Evolutionary conservation across 2,329 filamentous ascomycete genomes (phyloP), one percentile per base, ranked within the genome.

Genomic region (Tolypocladium ophioglossoides): DNA sequence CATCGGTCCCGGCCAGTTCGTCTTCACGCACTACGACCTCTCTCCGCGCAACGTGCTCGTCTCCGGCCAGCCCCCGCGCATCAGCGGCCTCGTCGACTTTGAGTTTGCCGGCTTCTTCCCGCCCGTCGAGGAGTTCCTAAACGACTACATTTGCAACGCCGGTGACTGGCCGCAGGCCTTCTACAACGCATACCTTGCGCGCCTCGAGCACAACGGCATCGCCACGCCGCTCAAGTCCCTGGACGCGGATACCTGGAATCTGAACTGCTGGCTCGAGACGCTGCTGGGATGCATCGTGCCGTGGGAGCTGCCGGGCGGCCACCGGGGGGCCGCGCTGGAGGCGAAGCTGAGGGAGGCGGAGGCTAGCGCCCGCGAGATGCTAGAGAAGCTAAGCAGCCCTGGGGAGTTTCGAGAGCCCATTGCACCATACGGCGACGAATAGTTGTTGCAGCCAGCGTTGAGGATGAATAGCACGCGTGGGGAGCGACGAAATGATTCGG

Each of bases 51-150:
- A 63, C 40, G 54, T 62, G 3, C 58, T 63, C 12, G 41, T 63
- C 1, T 32, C 50, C 1, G 57, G 53, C 0, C 52, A 52, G 6
- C 57, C 57, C 1, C 56, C 56, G 1, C 40, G 39, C 11, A 60
- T 63, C 27, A 59, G 56, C 1, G 62, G 61, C 1, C 56, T 63
- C 16, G 57, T 63, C 4, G 62, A 63, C 46, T 61, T 58, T 55
- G 62, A 63, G 47, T 63, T 62, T 52, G 53, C 62, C 2, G 61
- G 62, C 20, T 63, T 62, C 54, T 63, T 62, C 47, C 38, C 56
- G 2, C 56, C 55, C 1, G 30, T 56, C 1, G 58, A 63, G 18
- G 62, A 61, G 48, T 62, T 63, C 38, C 46, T 57, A 12, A 56
- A 54, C 20, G 58, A 57, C 39, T 52, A 53, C 37, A 38, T 59